Evolutionary conservation across 176 grass and related monocot genomes (phyloP).

Genomic region (Echinochloa phyllopogon): DNA sequence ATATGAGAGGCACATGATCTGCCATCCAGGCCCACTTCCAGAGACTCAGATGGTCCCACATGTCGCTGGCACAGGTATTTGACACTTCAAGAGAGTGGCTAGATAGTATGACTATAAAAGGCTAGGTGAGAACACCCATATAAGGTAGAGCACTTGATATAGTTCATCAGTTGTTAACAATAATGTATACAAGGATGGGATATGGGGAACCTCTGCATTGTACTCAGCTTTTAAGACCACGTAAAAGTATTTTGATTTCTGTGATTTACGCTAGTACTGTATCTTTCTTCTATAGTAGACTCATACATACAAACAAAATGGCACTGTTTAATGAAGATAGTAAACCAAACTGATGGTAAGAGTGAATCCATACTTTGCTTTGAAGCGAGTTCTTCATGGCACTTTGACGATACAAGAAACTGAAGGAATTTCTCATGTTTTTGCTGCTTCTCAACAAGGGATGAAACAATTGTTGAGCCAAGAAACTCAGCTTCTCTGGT

Average conservation of each 20-base stretch:
- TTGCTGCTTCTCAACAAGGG: constrained; percentile 83
- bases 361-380: constrained; percentile 75
- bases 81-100: neutral
- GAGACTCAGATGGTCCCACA: neutral
- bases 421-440: constrained; percentile 94
- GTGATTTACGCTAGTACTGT: constrained; percentile 23
- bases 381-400: constrained; percentile 82
- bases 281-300: neutral
- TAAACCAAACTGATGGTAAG: constrained; percentile 24
- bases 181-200: constrained; percentile 20
- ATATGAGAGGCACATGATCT: neutral
- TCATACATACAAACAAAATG: constrained; percentile 19
- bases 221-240: constrained; percentile 5
- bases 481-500: constrained; percentile 96
- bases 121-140: neutral
- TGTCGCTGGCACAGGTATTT: neutral
- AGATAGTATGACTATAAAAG: constrained; percentile 13
- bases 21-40: neutral
- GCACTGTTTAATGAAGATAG: constrained; percentile 9
- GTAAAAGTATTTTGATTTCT: neutral
- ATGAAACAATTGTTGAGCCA: constrained; percentile 91
- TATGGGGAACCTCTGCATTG: neutral
- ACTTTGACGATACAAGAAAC: constrained; percentile 86
- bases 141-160: neutral
- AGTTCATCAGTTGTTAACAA: constrained; percentile 1